A percentile compares a stretch with the other conserved stretches of the same genome.
Evolutionary conservation across 768 basidiomycete genomes (phyloP).

Genomic region (Dictyophora rubrovolvata): DNA sequence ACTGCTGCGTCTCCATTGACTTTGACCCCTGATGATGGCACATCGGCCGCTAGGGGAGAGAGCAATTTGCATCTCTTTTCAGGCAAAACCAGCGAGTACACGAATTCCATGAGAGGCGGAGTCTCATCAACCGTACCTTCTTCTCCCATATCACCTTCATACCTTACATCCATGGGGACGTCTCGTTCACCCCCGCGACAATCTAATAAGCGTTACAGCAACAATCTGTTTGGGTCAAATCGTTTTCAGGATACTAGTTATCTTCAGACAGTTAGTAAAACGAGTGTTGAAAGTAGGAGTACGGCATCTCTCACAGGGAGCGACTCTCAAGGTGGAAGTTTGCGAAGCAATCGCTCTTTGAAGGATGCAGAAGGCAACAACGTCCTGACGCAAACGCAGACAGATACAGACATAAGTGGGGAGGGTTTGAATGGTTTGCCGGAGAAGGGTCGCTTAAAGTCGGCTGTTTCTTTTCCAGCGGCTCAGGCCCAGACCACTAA

Average conservation of each 20-base stretch:
- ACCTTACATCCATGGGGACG: constrained; percentile 21
- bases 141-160: constrained; percentile 24
- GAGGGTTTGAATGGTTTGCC: not conserved
- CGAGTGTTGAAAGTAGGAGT: constrained; percentile 28
- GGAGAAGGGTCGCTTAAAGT: not conserved
- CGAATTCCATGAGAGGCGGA: constrained; percentile 3
- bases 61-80: not conserved
- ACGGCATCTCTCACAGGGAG: constrained; percentile 8
- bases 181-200: constrained; percentile 17
- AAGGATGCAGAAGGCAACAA: not conserved
- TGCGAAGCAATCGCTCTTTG: constrained; percentile 2
- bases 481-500: constrained; percentile 14
- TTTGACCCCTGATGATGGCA: not conserved
- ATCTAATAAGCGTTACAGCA: constrained; percentile 67
- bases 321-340: constrained; percentile 8
- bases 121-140: constrained; percentile 19
- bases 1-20: not conserved
- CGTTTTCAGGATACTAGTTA: constrained; percentile 67
- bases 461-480: not conserved
- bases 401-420: not conserved
- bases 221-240: constrained; percentile 80
- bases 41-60: not conserved
- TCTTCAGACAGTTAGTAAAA: constrained; percentile 43
- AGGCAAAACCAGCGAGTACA: not conserved
- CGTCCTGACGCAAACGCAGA: not conserved